These are phyloP conservation scores for Trichoderma lentiforme DNA, from an alignment of 2,329 filamentous ascomycete genomes.

Conservation along the genomic window DNA sequence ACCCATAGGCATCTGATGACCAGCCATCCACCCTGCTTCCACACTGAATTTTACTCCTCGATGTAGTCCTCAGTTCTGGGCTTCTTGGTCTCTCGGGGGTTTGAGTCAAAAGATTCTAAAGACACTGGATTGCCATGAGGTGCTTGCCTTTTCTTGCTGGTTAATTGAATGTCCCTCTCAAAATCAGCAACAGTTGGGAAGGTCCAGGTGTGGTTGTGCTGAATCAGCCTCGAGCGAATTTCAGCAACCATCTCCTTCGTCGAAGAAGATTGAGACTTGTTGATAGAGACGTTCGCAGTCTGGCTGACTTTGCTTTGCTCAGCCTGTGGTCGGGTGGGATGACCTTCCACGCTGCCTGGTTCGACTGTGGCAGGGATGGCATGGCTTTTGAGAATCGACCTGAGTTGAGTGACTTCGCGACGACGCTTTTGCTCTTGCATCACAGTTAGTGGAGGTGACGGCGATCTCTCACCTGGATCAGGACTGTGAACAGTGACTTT, in stretches of 20 bases:
- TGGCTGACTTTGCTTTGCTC: constrained; percentile 27
- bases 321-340: background rate
- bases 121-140: background rate
- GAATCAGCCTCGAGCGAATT: constrained; percentile 28
- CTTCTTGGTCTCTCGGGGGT: constrained; percentile 11
- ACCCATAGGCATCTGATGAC: background rate
- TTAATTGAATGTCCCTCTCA: constrained; percentile 19
- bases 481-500: constrained; percentile 36
- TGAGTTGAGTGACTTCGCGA: constrained; percentile 29
- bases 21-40: background rate
- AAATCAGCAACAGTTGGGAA: constrained; percentile 30
- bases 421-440: constrained; percentile 37
- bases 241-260: constrained; percentile 27
- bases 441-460: constrained; percentile 31
- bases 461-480: constrained; percentile 21
- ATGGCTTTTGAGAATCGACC: constrained; percentile 35
- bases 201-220: constrained; percentile 18
- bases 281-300: constrained; percentile 20
- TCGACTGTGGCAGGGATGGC: background rate
- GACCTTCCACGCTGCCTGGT: background rate
- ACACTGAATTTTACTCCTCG: background rate
- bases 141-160: background rate
- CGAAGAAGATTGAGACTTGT: background rate
- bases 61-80: background rate
- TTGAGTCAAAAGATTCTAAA: background rate